phyloP scores from a whole-genome alignment of 1,139 yeast genomes.

The Saccharomyces hybrid region DNA sequence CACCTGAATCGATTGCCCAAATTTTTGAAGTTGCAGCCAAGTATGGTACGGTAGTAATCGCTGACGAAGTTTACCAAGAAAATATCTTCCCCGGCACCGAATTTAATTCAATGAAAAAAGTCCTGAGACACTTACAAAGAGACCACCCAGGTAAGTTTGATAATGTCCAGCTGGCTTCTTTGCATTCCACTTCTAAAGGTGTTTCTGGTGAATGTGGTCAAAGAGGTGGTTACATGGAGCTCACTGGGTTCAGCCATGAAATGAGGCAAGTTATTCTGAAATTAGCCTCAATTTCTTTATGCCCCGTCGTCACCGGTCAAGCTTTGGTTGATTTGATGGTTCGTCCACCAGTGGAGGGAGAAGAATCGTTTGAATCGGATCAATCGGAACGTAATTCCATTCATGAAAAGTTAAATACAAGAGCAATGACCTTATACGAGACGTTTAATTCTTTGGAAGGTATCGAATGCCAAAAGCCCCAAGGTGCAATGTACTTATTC shows the following conservation, averaged over 20 bases:
- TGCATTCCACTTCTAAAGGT: conserved; percentile 95
- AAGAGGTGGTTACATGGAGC: conserved; percentile 97
- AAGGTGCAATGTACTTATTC: conserved; percentile 97
- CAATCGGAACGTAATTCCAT: conserved; percentile 52
- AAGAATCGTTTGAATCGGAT: conserved; percentile 63
- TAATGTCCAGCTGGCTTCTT: conserved; percentile 79
- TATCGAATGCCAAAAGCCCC: conserved; percentile 75
- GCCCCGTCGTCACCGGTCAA: conserved; percentile 94
- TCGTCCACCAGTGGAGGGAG: conserved; percentile 78
- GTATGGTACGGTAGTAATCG: conserved; percentile 75
- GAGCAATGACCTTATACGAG: conserved; percentile 57
- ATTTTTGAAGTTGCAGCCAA: conserved; percentile 75
- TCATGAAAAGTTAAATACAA: conserved; percentile 49
- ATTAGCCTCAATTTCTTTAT: conserved; percentile 79
- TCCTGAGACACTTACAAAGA: conserved; percentile 53
- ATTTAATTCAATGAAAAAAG: conserved; percentile 59
- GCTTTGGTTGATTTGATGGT: conserved; percentile 88
- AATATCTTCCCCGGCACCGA: conserved; percentile 64
- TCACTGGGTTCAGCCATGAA: conserved; percentile 67
- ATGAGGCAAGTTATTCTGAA: conserved; percentile 67
- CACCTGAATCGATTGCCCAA: conserved; percentile 55
- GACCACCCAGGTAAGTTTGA: conserved; percentile 49
- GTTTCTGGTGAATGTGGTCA: conserved; percentile 98
- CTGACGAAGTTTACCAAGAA: conserved; percentile 98
- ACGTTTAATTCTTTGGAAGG: conserved; percentile 76